Percentiles rank a stretch among this genome's conserved stretches.
Conservation (phyloP, 1,284 basidiomycete genomes). For the Gymnopus androsaceus region DNA sequence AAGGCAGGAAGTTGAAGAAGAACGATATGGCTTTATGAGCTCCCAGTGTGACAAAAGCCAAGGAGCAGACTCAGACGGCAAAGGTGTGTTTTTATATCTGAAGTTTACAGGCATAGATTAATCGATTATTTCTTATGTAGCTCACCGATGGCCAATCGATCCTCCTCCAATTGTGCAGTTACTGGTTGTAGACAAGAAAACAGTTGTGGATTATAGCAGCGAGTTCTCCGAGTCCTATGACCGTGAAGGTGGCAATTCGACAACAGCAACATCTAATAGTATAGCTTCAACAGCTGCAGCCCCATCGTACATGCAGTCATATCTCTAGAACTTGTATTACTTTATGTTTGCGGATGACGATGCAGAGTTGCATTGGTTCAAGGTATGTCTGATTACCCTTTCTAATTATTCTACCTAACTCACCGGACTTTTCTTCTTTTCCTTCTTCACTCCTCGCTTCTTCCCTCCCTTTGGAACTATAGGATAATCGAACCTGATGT, state of each 20-base stretch:
- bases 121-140: conserved; percentile 40
- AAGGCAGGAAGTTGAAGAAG: too few relatives aligned
- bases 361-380: conserved; percentile 90
- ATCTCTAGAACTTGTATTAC: conserved; percentile 89
- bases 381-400: conserved; percentile 56
- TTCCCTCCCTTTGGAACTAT: too few relatives aligned
- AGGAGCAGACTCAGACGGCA: conserved; percentile 86
- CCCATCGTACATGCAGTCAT: conserved; percentile 47
- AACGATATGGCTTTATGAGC: conserved; percentile 58
- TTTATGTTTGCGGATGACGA: conserved; percentile 94
- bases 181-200: conserved; percentile 68
- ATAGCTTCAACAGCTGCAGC: neutral
- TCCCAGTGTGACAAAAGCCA: conserved; percentile 85
- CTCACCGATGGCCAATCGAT: conserved; percentile 92
- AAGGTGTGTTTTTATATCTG: conserved; percentile 47
- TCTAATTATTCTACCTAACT: neutral
- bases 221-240: conserved; percentile 12
- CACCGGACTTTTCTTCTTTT: neutral
- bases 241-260: conserved; percentile 8
- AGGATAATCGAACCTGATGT: conserved; percentile 88
- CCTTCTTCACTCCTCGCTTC: too few relatives aligned
- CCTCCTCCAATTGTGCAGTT: conserved; percentile 97
- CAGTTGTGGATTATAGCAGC: neutral
- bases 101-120: conserved; percentile 18
- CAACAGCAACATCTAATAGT: conserved; percentile 12